Percentiles rank a stretch among this genome's conserved stretches.
Evolutionary conservation across 345 rosid species (phyloP).

Genomic region (Lagerstroemia speciosa): DNA sequence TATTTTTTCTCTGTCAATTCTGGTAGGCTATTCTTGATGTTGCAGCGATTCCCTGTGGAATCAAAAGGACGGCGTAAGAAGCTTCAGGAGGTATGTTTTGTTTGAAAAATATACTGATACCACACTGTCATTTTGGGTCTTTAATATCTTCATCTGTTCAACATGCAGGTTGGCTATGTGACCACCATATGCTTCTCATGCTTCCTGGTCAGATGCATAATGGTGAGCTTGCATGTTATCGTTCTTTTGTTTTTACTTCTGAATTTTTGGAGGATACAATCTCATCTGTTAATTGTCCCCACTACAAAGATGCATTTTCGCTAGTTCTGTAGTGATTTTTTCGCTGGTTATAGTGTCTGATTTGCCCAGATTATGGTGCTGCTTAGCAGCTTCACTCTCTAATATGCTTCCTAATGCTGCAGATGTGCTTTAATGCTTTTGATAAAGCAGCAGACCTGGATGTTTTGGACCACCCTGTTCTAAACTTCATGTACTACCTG

Average conservation of each 20-base stretch:
- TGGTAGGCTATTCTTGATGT: constrained; percentile 84
- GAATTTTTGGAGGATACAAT: background rate
- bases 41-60: constrained; percentile 92
- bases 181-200: constrained; percentile 84
- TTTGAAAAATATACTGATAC: background rate
- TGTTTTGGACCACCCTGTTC: constrained; percentile 74
- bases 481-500: constrained; percentile 75
- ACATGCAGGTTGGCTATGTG: constrained; percentile 83
- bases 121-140: background rate
- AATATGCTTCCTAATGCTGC: constrained; percentile 10
- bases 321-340: background rate
- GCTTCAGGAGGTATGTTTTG: constrained; percentile 60
- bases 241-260: background rate
- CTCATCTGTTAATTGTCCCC: background rate
- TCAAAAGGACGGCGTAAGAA: constrained; percentile 90
- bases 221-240: constrained; percentile 46
- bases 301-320: background rate
- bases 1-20: constrained; percentile 11
- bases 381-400: background rate
- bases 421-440: constrained; percentile 85
- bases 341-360: background rate
- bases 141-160: constrained; percentile 9
- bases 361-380: background rate
- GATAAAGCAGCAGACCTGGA: constrained; percentile 70
- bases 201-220: constrained; percentile 77